phyloP scores from a whole-genome alignment of 108 stramenopile species.

The Skeletonema potamos region DNA sequence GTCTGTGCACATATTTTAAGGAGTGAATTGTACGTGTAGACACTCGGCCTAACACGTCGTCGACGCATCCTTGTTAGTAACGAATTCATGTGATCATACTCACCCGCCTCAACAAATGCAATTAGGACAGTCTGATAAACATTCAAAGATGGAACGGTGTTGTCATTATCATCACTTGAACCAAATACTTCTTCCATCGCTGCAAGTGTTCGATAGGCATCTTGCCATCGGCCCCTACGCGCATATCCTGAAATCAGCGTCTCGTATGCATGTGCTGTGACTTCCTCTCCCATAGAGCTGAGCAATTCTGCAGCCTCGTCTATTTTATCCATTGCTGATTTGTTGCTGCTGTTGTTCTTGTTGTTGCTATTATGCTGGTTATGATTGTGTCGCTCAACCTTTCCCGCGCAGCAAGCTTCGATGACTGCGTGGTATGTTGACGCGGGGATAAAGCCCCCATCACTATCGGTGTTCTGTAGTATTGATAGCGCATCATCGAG shows the following conservation, averaged over 20 bases:
- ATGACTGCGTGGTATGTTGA: conserved; percentile 62
- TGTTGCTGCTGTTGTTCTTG: conserved; percentile 18
- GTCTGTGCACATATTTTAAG: conserved; percentile 65
- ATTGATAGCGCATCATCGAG: conserved; percentile 19
- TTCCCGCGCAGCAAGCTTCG: conserved; percentile 53
- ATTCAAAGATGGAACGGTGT: conserved; percentile 30
- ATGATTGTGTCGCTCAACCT: background rate
- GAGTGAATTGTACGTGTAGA: conserved; percentile 67
- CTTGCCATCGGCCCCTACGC: conserved; percentile 52
- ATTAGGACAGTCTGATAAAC: conserved; percentile 63
- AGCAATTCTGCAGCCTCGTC: conserved; percentile 18
- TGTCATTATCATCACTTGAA: background rate
- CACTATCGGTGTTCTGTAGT: background rate
- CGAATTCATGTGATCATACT: conserved; percentile 52
- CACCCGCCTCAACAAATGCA: conserved; percentile 48
- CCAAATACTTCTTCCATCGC: conserved; percentile 47
- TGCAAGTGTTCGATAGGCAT: conserved; percentile 57
- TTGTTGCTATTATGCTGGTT: conserved; percentile 29
- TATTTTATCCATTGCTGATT: conserved; percentile 5
- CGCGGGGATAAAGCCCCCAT: background rate
- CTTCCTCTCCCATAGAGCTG: conserved; percentile 20
- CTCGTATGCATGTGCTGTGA: conserved; percentile 57
- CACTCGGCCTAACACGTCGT: conserved; percentile 50
- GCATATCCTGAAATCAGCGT: conserved; percentile 54
- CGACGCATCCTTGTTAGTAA: conserved; percentile 57